Evolutionary conservation across 179 eudicot species (phyloP).

Genomic region (Camellia oleifera): DNA sequence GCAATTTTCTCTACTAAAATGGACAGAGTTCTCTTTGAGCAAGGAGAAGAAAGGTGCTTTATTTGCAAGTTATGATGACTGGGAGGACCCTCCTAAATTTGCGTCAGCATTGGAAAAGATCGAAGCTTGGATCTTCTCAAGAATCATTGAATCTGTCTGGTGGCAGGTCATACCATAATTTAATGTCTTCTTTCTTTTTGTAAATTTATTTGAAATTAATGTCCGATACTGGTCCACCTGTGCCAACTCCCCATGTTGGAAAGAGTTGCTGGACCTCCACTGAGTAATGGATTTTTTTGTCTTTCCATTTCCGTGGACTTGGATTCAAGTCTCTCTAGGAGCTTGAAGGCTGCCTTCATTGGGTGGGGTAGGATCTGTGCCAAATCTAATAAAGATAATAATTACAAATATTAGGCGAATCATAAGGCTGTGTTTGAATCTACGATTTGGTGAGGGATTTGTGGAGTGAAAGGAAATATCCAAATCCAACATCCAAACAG

Average conservation of each 20-base stretch:
- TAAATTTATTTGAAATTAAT: not conserved
- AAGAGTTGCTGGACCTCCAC: not conserved
- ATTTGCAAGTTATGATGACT: slow-evolving; percentile 36
- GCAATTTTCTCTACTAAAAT: slow-evolving; percentile 37
- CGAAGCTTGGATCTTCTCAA: slow-evolving; percentile 91
- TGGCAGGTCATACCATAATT: slow-evolving; percentile 70
- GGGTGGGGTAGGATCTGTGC: not conserved
- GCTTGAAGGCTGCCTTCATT: not conserved
- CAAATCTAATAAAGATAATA: not conserved
- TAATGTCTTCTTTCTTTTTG: not conserved
- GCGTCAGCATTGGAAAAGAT: slow-evolving; percentile 61
- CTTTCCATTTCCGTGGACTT: not conserved
- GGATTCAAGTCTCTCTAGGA: not conserved
- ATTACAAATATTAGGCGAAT: not conserved
- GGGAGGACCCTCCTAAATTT: slow-evolving; percentile 61
- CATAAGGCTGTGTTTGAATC: no score
- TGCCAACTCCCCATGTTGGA: not conserved
- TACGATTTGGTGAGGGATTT: no score
- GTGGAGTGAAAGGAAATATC: no score
- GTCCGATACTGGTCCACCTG: not conserved
- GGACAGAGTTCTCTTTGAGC: slow-evolving; percentile 52
- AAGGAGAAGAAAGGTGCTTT: slow-evolving; percentile 28
- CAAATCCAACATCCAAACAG: no score
- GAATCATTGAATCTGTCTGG: slow-evolving; percentile 92
- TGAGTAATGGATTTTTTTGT: not conserved